A percentile compares a stretch with the other conserved stretches of the same genome.
These are phyloP conservation scores for Juglanconis oblonga DNA, from an alignment of 2,329 filamentous ascomycete genomes.

Conservation along the genomic window DNA sequence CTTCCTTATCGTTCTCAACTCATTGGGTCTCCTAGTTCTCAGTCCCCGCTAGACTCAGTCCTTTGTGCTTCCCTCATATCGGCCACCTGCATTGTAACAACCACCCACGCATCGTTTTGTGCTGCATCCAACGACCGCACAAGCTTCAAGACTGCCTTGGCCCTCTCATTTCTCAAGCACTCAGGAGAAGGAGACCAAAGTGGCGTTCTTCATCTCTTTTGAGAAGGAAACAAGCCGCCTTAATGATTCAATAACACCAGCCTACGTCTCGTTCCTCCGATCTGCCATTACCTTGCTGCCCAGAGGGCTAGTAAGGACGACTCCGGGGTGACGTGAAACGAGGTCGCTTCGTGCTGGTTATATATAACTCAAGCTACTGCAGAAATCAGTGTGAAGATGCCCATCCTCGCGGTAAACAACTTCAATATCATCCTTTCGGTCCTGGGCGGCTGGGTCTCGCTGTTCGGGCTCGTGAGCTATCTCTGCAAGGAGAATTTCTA, in stretches of 20 bases:
- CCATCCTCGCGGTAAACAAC: conserved; percentile 50
- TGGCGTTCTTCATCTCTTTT: conserved; percentile 16
- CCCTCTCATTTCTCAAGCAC: no score
- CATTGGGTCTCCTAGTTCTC: no score
- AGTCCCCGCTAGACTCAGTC: no score
- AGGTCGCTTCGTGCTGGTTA: background rate
- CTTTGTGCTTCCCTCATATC: no score
- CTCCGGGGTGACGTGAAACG: conserved; percentile 33
- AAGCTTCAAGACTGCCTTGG: background rate
- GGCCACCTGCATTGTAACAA: no score
- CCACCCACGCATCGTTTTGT: no score
- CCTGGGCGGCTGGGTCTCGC: conserved; percentile 79
- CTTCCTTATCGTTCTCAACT: no score
- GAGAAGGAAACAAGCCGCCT: conserved; percentile 12
- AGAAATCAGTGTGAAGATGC: conserved; percentile 32
- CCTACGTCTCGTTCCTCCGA: conserved; percentile 21
- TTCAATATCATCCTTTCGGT: conserved; percentile 84
- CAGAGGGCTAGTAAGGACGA: conserved; percentile 35
- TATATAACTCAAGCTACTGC: background rate
- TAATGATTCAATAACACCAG: conserved; percentile 46
- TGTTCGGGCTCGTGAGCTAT: conserved; percentile 90
- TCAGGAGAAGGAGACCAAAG: conserved; percentile 18
- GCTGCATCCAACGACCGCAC: background rate
- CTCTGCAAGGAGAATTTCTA: conserved; percentile 88
- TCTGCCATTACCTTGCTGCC: conserved; percentile 27